Base-by-base conservation (phyloP, 345 rosid species). In the Populus simonii region DNA sequence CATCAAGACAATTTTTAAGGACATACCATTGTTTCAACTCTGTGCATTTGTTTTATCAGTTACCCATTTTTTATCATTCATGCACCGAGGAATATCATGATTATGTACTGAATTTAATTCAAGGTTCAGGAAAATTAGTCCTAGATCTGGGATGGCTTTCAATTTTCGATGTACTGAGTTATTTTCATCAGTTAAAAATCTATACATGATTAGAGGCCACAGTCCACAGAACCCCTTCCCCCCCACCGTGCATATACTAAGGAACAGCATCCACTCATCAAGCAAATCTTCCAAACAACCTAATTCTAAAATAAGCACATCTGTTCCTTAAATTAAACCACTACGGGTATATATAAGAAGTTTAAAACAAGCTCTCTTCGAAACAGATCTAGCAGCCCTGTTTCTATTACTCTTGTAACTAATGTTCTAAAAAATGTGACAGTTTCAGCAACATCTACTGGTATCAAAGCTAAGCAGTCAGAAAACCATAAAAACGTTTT, bases 11-110 rank as follows among this genome's bases (percentile, higher is more conserved):
- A n/a, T 68, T 18, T 72, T 76, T 75, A n/a, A 57, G 66, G 31
- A 10, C 23, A 75, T 39, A 17, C 45, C 67, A 71, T 74, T 59
- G 61, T 39, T 69, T 71, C 29, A 72, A 33, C 70, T 43, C 74
- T 20, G 13, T 59, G 45, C 66, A 38, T 31, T 62, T 20, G 47
- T 51, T 20, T 57, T 49, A 61, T 70, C 68, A 29, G 43, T 31
- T 66, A 43, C 65, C 22, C 27, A 51, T 36, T 61, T 35, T 74
- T 31, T 29, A 15, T 9, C 25, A 23, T 23, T 20, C 20, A 12
- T 13, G 16, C 20, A 38, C 23, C 5, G 39, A 39, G 41, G 4
- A 61, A 41, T 17, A 16, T 73, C 16, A 62, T 11, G 23, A 62
- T 38, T n/a, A 36, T 51, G 25, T 16, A 36, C 18, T 53, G 17